Evolutionary conservation across 305 asterid species (phyloP).

Genomic region (Solanum hybrid): DNA sequence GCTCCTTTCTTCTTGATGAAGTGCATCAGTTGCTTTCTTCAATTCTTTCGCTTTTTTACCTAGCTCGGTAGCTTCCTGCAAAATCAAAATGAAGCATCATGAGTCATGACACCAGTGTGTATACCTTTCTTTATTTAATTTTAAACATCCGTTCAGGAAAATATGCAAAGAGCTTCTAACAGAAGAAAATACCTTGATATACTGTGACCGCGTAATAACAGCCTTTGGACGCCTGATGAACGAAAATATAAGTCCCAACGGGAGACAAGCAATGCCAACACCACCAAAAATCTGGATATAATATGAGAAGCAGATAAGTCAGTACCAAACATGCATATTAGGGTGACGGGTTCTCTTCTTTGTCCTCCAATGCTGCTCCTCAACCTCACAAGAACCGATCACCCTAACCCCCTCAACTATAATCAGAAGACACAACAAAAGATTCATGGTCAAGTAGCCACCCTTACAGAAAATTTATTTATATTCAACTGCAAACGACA

Average conservation of each 20-base stretch:
- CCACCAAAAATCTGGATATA: slow-evolving; percentile 87
- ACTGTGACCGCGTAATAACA: slow-evolving; percentile 96
- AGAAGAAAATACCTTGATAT: slow-evolving; percentile 69
- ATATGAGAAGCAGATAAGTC: slow-evolving; percentile 11
- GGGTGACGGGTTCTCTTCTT: not conserved
- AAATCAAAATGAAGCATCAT: slow-evolving; percentile 5
- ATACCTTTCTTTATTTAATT: not conserved
- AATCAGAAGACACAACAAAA: not conserved
- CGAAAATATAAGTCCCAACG: slow-evolving; percentile 86
- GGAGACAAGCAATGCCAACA: slow-evolving; percentile 95
- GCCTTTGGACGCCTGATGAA: slow-evolving; percentile 98
- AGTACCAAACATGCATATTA: slow-evolving; percentile 13
- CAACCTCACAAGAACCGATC: not conserved
- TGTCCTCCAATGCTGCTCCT: not conserved
- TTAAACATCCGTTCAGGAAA: not conserved
- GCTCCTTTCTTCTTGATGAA: slow-evolving; percentile 94
- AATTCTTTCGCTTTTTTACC: slow-evolving; percentile 89
- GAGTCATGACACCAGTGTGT: not conserved
- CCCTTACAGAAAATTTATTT: not conserved
- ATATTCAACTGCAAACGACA: not conserved
- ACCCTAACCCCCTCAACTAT: not conserved
- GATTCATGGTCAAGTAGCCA: not conserved
- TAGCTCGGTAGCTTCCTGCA: slow-evolving; percentile 93
- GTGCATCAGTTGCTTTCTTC: slow-evolving; percentile 87
- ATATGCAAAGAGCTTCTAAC: not conserved